These are phyloP conservation scores for Ganoderma sinense DNA, from an alignment of 1,284 basidiomycete species.

Conservation along the genomic window DNA sequence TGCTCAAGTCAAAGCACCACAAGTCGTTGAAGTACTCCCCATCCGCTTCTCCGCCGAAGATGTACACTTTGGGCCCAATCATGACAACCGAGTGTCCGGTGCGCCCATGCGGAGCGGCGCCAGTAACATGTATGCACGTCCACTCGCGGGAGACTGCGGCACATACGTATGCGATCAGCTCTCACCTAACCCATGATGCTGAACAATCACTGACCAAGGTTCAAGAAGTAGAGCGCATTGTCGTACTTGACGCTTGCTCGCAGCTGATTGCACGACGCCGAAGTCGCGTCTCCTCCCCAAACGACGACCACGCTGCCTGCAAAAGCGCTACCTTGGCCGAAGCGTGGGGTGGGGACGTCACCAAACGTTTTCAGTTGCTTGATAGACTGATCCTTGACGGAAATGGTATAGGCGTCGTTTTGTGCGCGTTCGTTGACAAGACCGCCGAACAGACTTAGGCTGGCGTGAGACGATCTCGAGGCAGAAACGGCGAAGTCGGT, in stretches of 20 bases:
- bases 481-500: constrained; percentile 94
- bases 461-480: constrained; percentile 76
- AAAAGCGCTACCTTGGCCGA: constrained; percentile 93
- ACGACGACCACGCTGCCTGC: constrained; percentile 94
- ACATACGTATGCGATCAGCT: not conserved
- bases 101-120: constrained; percentile 82
- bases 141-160: constrained; percentile 83
- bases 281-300: constrained; percentile 94
- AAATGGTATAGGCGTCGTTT: constrained; percentile 92
- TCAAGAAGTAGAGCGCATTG: constrained; percentile 93
- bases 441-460: constrained; percentile 95
- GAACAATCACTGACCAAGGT: constrained; percentile 69
- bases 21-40: constrained; percentile 93
- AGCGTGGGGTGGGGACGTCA: constrained; percentile 86
- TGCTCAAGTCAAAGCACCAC: constrained; percentile 94
- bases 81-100: constrained; percentile 97
- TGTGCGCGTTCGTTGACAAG: constrained; percentile 88
- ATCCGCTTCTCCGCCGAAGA: constrained; percentile 95
- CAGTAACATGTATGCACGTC: constrained; percentile 82
- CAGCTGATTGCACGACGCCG: constrained; percentile 28
- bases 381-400: constrained; percentile 76
- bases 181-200: not conserved
- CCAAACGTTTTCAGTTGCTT: constrained; percentile 85
- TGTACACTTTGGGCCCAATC: constrained; percentile 87
- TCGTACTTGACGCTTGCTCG: constrained; percentile 69